A percentile compares a stretch with the other conserved stretches of the same genome.
Evolutionary conservation across 164 flowering plant genomes (phyloP).

Genomic region (Umbilicus rupestris): DNA sequence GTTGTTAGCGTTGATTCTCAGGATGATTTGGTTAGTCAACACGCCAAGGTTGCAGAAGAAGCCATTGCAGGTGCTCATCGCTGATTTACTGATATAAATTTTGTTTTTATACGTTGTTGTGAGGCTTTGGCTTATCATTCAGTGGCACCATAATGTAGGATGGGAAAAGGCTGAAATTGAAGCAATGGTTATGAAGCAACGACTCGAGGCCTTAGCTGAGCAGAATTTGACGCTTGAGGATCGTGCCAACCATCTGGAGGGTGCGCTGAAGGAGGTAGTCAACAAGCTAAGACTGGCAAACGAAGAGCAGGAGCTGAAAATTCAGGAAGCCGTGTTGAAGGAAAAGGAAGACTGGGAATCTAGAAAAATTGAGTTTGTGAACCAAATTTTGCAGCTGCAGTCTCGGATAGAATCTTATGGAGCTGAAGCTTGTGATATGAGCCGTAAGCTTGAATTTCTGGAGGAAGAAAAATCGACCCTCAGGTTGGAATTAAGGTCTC

Average conservation of each 20-base stretch:
- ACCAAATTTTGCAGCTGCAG: slow-evolving; percentile 44
- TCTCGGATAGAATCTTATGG: slow-evolving; percentile 32
- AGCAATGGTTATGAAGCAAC: slow-evolving; percentile 44
- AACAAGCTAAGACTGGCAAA: slow-evolving; percentile 49
- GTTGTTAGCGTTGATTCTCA: slow-evolving; percentile 58
- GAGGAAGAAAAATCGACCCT: slow-evolving; percentile 59
- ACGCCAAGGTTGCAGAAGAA: slow-evolving; percentile 62
- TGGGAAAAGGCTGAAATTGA: slow-evolving; percentile 97
- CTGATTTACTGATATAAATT: not conserved
- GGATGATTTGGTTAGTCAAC: slow-evolving; percentile 55
- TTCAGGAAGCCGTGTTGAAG: slow-evolving; percentile 34
- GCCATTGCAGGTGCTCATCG: slow-evolving; percentile 49
- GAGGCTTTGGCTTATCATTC: not conserved
- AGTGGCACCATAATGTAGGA: slow-evolving; percentile 28
- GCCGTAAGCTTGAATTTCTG: slow-evolving; percentile 30
- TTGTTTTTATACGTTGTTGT: not conserved
- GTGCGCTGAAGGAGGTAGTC: slow-evolving; percentile 60
- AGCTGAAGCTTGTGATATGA: slow-evolving; percentile 25
- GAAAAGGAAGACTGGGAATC: slow-evolving; percentile 51
- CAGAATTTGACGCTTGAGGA: slow-evolving; percentile 56
- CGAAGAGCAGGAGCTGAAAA: slow-evolving; percentile 46
- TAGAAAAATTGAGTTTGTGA: slow-evolving; percentile 43
- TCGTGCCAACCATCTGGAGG: slow-evolving; percentile 56
- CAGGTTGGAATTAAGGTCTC: slow-evolving; percentile 40
- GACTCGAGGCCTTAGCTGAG: slow-evolving; percentile 52